phyloP scores from a whole-genome alignment of 805 yeast genomes.

The Ogataea zsoltii region DNA sequence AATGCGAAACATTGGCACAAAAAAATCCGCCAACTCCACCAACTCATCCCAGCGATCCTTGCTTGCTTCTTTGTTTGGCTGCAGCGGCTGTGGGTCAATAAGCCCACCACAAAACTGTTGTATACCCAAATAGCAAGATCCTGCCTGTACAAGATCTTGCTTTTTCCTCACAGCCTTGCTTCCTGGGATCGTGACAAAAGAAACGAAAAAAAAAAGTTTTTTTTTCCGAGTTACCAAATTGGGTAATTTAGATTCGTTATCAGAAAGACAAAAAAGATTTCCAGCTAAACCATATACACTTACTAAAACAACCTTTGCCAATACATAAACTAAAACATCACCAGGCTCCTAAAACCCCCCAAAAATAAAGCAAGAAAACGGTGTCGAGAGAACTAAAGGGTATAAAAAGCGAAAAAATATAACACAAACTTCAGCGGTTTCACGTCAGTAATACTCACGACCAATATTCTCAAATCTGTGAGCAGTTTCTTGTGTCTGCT shows the following conservation, averaged over 20 bases:
- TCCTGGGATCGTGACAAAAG: background rate
- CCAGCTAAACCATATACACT: background rate
- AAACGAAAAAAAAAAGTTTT: background rate
- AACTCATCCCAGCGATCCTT: no score
- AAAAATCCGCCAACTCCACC: no score
- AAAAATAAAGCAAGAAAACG: background rate
- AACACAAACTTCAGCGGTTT: background rate
- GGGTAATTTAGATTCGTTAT: background rate
- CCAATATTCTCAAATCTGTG: conserved; percentile 19
- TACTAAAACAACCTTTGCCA: background rate
- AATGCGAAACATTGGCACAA: no score
- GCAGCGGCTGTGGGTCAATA: no score
- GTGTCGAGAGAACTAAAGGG: background rate
- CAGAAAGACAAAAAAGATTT: background rate
- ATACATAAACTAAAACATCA: background rate
- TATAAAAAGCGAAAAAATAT: background rate
- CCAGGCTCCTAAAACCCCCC: background rate
- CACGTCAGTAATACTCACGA: conserved; percentile 14
- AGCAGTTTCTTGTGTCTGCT: background rate
- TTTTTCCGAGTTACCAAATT: background rate
- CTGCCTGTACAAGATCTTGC: no score
- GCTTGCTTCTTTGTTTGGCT: no score
- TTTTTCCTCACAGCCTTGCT: no score
- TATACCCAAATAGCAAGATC: no score
- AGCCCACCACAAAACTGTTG: no score